phyloP scores from a whole-genome alignment of 371 early-diverging fungal genomes.

The Catenaria anguillulae region DNA sequence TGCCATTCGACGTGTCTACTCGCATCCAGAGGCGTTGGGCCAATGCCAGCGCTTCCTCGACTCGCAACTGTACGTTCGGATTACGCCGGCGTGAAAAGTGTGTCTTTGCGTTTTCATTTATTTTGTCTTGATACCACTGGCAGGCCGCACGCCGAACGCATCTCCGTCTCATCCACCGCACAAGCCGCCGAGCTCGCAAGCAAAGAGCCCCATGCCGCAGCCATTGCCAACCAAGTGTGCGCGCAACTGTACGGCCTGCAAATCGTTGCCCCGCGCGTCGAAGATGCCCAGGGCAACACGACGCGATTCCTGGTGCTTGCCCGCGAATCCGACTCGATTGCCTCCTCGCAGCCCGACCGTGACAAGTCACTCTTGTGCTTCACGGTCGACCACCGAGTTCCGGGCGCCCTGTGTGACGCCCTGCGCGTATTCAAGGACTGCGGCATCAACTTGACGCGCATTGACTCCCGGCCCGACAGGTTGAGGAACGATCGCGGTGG shows the following conservation, averaged over 20 bases:
- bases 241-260: conserved; percentile 66
- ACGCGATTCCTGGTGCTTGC: conserved; percentile 83
- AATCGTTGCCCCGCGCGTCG: conserved; percentile 30
- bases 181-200: conserved; percentile 78
- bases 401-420: conserved; percentile 77
- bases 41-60: conserved; percentile 68
- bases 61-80: conserved; percentile 27
- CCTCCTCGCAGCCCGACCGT: conserved; percentile 2
- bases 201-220: conserved; percentile 60
- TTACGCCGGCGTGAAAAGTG: too few relatives aligned
- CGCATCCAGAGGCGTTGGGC: conserved; percentile 82
- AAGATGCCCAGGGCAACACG: conserved; percentile 69
- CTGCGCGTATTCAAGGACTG: conserved; percentile 67
- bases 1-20: conserved; percentile 63
- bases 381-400: conserved; percentile 63
- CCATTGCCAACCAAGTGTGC: conserved; percentile 66
- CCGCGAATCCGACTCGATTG: conserved; percentile 47
- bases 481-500: conserved; percentile 23
- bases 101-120: too few relatives aligned
- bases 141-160: conserved; percentile 45
- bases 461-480: conserved; percentile 64
- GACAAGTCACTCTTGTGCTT: conserved; percentile 10
- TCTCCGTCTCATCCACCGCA: conserved; percentile 69
- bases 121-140: too few relatives aligned
- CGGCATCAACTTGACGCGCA: conserved; percentile 70